Conservation (phyloP, 2,329 filamentous ascomycete species). For the Mollisiaceae sp. region DNA sequence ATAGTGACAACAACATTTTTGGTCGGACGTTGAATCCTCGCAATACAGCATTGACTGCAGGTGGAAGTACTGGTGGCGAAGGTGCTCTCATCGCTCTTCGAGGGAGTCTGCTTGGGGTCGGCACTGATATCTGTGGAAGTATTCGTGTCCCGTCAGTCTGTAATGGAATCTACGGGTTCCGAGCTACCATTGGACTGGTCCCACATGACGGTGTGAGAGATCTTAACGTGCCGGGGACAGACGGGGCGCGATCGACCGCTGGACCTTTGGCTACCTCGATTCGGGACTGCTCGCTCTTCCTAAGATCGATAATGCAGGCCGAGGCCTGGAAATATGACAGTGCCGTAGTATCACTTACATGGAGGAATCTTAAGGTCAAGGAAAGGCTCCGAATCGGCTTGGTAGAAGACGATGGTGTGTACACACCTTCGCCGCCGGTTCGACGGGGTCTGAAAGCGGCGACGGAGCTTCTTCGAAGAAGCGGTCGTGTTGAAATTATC, state of each 20-base stretch:
- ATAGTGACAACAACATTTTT: slow-evolving; percentile 64
- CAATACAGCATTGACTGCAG: slow-evolving; percentile 60
- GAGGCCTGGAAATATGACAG: slow-evolving; percentile 52
- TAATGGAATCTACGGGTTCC: slow-evolving; percentile 50
- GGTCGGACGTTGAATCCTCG: slow-evolving; percentile 55
- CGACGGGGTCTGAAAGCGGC: slow-evolving; percentile 51
- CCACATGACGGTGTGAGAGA: slow-evolving; percentile 50
- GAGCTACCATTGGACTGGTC: slow-evolving; percentile 32
- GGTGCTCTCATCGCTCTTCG: slow-evolving; percentile 50
- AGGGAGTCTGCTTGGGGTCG: slow-evolving; percentile 52
- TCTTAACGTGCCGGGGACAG: slow-evolving; percentile 58
- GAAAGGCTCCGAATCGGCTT: slow-evolving; percentile 53
- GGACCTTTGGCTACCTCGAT: slow-evolving; percentile 51
- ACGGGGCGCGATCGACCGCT: slow-evolving; percentile 51
- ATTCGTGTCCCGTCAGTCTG: slow-evolving; percentile 47
- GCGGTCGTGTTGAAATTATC: slow-evolving; percentile 56
- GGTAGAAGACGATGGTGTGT: slow-evolving; percentile 51
- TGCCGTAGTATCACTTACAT: slow-evolving; percentile 46
- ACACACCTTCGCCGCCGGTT: slow-evolving; percentile 57
- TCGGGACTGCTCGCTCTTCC: slow-evolving; percentile 48
- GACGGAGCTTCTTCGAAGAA: slow-evolving; percentile 43
- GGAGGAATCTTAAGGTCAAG: slow-evolving; percentile 44
- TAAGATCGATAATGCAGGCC: slow-evolving; percentile 48
- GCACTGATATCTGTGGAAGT: slow-evolving; percentile 32
- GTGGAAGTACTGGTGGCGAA: slow-evolving; percentile 68